Conservation (phyloP, 768 basidiomycete species). For the Cyathus striatus region DNA sequence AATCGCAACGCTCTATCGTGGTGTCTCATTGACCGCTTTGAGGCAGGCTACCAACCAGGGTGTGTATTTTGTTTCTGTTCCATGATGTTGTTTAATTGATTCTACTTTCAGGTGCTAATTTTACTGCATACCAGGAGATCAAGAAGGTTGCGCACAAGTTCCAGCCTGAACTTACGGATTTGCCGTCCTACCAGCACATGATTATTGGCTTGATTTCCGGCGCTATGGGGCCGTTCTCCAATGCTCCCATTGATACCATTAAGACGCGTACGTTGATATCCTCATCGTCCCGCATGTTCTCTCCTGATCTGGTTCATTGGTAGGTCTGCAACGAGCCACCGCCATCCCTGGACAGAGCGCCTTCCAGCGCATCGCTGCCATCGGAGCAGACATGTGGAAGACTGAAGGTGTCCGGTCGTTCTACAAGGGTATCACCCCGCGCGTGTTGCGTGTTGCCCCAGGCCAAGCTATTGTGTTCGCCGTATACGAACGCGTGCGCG, state of each 20-base stretch:
- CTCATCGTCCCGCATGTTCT: no score
- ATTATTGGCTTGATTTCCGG: conserved; percentile 92
- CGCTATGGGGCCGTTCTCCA: conserved; percentile 97
- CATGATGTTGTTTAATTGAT: conserved; percentile 2
- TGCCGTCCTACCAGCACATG: conserved; percentile 97
- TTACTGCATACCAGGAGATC: conserved; percentile 96
- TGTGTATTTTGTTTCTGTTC: conserved; percentile 27
- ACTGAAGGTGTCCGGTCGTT: conserved; percentile 86
- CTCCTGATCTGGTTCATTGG: no score
- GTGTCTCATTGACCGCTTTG: conserved; percentile 88
- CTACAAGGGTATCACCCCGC: conserved; percentile 98
- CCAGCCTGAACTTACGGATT: conserved; percentile 74
- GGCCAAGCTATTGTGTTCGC: conserved; percentile 97
- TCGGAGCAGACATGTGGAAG: conserved; percentile 91
- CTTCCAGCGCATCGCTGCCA: conserved; percentile 70
- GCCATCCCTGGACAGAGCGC: conserved; percentile 72
- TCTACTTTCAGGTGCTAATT: conserved; percentile 70
- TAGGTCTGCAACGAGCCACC: conserved; percentile 83
- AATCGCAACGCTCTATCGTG: conserved; percentile 77
- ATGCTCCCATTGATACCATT: conserved; percentile 93
- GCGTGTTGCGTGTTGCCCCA: conserved; percentile 93
- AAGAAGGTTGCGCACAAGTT: conserved; percentile 75
- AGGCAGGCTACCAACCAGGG: conserved; percentile 98
- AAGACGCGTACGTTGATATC: conserved; percentile 71
- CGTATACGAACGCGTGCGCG: conserved; percentile 88